Percentiles rank a stretch among this genome's conserved stretches.
These are phyloP conservation scores for Pleurotus sapidus DNA, from an alignment of 768 basidiomycete species.

Conservation along the genomic window DNA sequence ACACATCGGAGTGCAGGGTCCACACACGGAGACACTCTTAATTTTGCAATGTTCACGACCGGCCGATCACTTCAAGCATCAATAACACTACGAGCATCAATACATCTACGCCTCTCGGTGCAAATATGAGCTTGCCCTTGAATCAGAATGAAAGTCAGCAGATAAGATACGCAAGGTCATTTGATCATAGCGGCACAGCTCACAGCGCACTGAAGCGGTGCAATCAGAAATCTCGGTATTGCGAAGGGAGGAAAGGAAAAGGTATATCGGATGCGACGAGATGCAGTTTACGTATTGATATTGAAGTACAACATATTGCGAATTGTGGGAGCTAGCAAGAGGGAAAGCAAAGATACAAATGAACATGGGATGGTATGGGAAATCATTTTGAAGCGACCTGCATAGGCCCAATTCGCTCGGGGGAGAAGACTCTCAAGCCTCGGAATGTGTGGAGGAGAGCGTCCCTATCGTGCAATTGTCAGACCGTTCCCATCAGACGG, in stretches of 20 bases:
- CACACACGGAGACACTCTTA: background rate
- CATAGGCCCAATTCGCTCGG: background rate
- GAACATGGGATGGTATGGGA: no score
- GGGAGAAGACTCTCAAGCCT: background rate
- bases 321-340: background rate
- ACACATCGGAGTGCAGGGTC: background rate
- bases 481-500: no score
- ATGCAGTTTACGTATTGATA: background rate
- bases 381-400: background rate
- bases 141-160: no score
- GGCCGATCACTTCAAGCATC: constrained; percentile 1
- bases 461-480: no score
- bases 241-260: background rate
- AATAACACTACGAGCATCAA: background rate
- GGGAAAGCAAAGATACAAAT: background rate
- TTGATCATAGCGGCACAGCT: no score
- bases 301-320: background rate
- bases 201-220: no score
- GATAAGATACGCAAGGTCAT: no score
- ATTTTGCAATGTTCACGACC: constrained; percentile 1
- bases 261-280: background rate
- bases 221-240: background rate
- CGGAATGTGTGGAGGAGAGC: no score
- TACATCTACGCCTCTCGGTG: background rate
- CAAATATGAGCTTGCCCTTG: background rate